Conservation (phyloP, 768 basidiomycete genomes). For the Gelatoporia subvermispora region DNA sequence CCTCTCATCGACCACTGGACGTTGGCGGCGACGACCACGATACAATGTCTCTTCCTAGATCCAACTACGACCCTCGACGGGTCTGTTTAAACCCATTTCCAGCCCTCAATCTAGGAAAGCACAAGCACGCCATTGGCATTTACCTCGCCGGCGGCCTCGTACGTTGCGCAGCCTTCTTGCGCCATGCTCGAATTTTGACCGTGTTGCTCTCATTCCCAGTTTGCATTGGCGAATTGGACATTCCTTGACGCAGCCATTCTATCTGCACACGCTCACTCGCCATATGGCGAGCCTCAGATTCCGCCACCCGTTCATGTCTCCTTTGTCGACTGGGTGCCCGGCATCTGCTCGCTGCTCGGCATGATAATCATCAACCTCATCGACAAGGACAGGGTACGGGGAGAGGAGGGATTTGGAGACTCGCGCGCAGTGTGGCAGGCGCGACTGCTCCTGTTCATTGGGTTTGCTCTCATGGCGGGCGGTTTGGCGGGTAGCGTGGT, state of each 20-base stretch:
- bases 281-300: conserved; percentile 64
- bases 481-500: conserved; percentile 97
- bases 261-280: conserved; percentile 79
- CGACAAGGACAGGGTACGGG: conserved; percentile 85
- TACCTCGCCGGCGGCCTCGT: conserved; percentile 92
- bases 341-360: conserved; percentile 87
- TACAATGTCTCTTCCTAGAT: conserved; percentile 59
- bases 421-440: conserved; percentile 88
- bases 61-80: conserved; percentile 80
- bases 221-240: conserved; percentile 91
- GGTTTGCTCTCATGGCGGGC: conserved; percentile 96
- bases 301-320: conserved; percentile 75
- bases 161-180: conserved; percentile 30
- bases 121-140: conserved; percentile 79
- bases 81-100: conserved; percentile 89
- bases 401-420: conserved; percentile 78
- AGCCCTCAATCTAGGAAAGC: conserved; percentile 64
- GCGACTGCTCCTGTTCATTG: conserved; percentile 85
- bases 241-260: conserved; percentile 92
- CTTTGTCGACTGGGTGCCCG: conserved; percentile 98
- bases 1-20: background rate
- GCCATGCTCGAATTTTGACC: background rate
- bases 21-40: no score
- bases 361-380: conserved; percentile 91
- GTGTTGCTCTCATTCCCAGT: conserved; percentile 44